phyloP scores from a whole-genome alignment of 352 stramenopile species.

The Peronospora destructor region DNA sequence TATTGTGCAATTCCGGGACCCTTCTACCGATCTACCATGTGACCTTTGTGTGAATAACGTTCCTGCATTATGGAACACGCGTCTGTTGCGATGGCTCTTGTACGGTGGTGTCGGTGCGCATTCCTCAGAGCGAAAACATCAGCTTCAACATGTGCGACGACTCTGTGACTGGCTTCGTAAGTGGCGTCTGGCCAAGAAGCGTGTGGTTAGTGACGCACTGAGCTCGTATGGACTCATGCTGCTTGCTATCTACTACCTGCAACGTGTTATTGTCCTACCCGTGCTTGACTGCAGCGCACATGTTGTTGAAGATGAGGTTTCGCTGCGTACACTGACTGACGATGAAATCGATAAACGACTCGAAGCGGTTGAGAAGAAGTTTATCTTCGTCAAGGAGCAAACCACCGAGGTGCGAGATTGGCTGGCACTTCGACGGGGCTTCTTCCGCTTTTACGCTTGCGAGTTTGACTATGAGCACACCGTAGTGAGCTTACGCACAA shows the following conservation, averaged over 20 bases:
- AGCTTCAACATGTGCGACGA: no score
- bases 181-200: no score
- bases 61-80: no score
- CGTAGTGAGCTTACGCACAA: conserved; percentile 52
- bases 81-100: no score
- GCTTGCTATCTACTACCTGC: no score
- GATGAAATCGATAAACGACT: conserved; percentile 23
- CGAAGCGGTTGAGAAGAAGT: conserved; percentile 13
- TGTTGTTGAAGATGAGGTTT: conserved; percentile 16
- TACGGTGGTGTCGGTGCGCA: conserved; percentile 3
- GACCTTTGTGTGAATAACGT: no score
- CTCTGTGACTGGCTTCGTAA: no score
- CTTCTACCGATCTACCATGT: conserved; percentile 15
- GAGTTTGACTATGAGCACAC: conserved; percentile 63
- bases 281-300: conserved; percentile 35
- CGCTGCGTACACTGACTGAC: conserved; percentile 14
- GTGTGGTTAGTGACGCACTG: no score
- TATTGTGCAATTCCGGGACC: conserved; percentile 46
- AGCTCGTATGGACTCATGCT: no score
- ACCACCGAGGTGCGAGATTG: conserved; percentile 12
- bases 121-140: no score
- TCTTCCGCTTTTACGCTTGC: conserved; percentile 70
- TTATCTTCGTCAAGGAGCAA: conserved; percentile 5
- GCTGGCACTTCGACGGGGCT: conserved; percentile 41
- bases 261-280: conserved; percentile 61